Evolutionary conservation across 441 rosid species (phyloP), one percentile per base, ranked within the genome.

Genomic region (Corymbia calophylla): DNA sequence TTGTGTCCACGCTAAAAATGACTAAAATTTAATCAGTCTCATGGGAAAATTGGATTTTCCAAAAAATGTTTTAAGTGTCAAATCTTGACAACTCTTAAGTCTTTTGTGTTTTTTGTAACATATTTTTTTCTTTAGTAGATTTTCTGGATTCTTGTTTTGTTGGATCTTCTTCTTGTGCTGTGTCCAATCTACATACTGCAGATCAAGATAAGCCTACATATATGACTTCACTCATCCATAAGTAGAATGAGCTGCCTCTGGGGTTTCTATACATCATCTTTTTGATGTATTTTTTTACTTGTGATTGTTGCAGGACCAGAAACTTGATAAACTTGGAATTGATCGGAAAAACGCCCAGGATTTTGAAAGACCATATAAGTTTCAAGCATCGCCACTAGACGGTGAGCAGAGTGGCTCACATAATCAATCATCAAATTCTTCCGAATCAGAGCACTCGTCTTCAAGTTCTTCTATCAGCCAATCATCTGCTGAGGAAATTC

Each of bases 291-390:
- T 27, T 31, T 25, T 53, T 86, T n/a, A 60, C n/a, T 16, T 44
- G 19, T 89, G 86, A 90, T 90, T 91, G 88, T 77, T 94, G 89
- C 95, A 98, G 99, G 99, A 95, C 31, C 97, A 96, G 90, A 96
- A 95, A 87, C 93, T 96, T 87, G 95, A 96, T 85, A 96, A 95
- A 70, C 58, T 96, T 64, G 91, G 92, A 88, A 95, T 96, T 16
- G 98, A 96, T 86, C 92, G 90, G 25, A 92, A 94, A 91, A 94
- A 92, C 90, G 97, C 97, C 27, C 95, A 93, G 92, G 98, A 95
- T 88, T 95, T 95, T 88, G 97, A 96, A 90, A 96, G 98, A 88
- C 95, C 97, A 66, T 94, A 92, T 90, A 97, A 95, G 94, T 94
- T 93, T 58, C 93, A 92, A 91, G 19, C 91, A 55, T 94, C 93